A percentile compares a stretch with the other conserved stretches of the same genome.
Conservation (phyloP, 179 eudicot species). For the Beta macrorhiza region DNA sequence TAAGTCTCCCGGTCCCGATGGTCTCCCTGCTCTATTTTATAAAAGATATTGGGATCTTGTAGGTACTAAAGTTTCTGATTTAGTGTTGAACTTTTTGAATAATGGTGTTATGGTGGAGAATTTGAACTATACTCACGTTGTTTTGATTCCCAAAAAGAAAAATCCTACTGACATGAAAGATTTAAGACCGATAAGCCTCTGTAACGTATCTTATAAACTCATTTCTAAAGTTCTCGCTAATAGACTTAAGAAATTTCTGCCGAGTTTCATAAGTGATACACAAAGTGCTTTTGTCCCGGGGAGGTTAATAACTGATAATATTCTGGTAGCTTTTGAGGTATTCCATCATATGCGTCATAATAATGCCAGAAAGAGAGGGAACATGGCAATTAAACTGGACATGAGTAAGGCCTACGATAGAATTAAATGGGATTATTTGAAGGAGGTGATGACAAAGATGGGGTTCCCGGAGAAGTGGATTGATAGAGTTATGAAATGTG, state of each 20-base stretch:
- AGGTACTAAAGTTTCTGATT: too few relatives aligned
- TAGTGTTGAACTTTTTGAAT: background rate
- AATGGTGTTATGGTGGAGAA: background rate
- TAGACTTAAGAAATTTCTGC: background rate
- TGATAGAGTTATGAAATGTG: background rate
- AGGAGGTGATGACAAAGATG: background rate
- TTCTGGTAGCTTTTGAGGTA: background rate
- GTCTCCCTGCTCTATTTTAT: too few relatives aligned
- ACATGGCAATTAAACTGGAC: background rate
- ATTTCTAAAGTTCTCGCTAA: background rate
- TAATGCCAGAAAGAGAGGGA: background rate
- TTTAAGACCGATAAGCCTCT: background rate
- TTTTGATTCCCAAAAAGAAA: background rate
- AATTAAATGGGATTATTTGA: background rate
- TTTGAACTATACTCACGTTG: background rate
- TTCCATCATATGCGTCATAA: background rate
- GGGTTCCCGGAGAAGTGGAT: background rate
- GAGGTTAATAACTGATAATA: background rate
- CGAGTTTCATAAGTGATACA: background rate
- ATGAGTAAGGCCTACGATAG: background rate
- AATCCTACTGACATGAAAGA: background rate
- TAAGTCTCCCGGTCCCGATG: too few relatives aligned
- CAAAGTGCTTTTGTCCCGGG: too few relatives aligned
- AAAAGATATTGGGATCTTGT: too few relatives aligned
- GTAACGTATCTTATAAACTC: background rate